Base-by-base conservation (phyloP, 2,329 filamentous ascomycete species). In the Orbilia oligospora region DNA sequence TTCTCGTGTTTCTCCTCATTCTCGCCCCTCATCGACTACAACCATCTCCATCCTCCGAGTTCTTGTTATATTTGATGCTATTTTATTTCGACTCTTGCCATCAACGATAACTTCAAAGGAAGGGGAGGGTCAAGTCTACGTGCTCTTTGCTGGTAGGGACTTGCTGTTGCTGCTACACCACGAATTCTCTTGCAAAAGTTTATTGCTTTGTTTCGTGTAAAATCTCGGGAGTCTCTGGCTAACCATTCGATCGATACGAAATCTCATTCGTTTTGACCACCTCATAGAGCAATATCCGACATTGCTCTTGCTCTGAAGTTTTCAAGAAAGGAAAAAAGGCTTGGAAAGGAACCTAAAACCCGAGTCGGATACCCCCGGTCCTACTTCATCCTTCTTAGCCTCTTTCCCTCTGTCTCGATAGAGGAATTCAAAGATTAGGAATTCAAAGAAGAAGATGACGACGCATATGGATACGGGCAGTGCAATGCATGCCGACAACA, bases 111-210 rank as follows among this genome's bases (percentile, higher is more conserved):
- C 61, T 72, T 44, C 48, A 12, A 24, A 14, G 12, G 30, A 53
- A 36, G 64, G 63, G 12, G 22, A 53, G 56, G 64, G 63, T 65
- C 68, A 68, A 68, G 75, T 78, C 68, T 72, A 72, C 68, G 68
- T 72, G 63, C 68, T 78, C 71, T 72, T 67, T 61, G 61, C 75
- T 78, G 75, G 75, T 78, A 78, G 75, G 73, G 63, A 71, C 46
- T 78, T 68, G 68, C 75, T 72, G 56, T 33, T 61, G 56, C 56
- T 61, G 56, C 44, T 46, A 20, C 44, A 46, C 65, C 68, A 71
- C 65, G 38, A 51, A 56, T 61, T 36, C 22, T 30, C 53, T 33
- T 76, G 55, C 66, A 76, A 69, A 36, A 63, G 30, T 67, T 61
- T 61, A 44, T 64, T 64, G 53, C 9, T 30, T 10, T 61, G 18